Conservation (phyloP, 345 rosid species). For the Jatropha curcas region DNA sequence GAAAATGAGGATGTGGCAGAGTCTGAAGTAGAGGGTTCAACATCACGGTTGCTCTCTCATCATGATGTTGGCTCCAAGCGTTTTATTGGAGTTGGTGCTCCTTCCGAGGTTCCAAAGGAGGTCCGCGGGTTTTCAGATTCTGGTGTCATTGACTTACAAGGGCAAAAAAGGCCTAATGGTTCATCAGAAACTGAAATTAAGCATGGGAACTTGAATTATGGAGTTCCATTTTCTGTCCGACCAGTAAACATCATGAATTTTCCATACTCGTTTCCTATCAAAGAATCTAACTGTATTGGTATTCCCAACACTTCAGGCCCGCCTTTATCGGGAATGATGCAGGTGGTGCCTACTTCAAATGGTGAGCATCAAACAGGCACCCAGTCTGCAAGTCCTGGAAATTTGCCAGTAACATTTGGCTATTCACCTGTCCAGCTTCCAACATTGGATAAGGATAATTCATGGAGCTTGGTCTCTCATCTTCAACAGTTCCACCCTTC, state of each 20-base stretch:
- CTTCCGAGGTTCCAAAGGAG: constrained; percentile 53
- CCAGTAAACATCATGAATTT: constrained; percentile 43
- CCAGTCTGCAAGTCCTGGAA: constrained; percentile 53
- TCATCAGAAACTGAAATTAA: constrained; percentile 53
- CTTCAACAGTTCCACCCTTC: constrained; percentile 57
- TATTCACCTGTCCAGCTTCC: constrained; percentile 86
- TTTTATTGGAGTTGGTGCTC: constrained; percentile 38
- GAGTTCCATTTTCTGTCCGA: constrained; percentile 56
- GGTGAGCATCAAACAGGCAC: constrained; percentile 38
- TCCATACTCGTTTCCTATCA: constrained; percentile 47
- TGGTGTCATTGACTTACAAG: constrained; percentile 39
- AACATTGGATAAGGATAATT: constrained; percentile 69
- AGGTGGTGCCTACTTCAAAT: constrained; percentile 44
- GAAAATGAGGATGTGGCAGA: constrained; percentile 97
- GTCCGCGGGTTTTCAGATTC: constrained; percentile 49
- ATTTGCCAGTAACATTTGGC: constrained; percentile 68
- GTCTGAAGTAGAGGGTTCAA: constrained; percentile 87
- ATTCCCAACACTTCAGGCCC: constrained; percentile 45
- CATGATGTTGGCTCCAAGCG: constrained; percentile 54
- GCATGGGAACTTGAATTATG: constrained; percentile 49
- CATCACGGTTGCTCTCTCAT: constrained; percentile 48
- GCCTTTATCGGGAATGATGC: constrained; percentile 43
- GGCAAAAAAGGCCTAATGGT: constrained; percentile 42
- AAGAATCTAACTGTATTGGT: constrained; percentile 56
- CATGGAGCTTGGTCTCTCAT: constrained; percentile 64